phyloP scores from a whole-genome alignment of 495 filamentous ascomycete genomes.

The Tuber indicum region DNA sequence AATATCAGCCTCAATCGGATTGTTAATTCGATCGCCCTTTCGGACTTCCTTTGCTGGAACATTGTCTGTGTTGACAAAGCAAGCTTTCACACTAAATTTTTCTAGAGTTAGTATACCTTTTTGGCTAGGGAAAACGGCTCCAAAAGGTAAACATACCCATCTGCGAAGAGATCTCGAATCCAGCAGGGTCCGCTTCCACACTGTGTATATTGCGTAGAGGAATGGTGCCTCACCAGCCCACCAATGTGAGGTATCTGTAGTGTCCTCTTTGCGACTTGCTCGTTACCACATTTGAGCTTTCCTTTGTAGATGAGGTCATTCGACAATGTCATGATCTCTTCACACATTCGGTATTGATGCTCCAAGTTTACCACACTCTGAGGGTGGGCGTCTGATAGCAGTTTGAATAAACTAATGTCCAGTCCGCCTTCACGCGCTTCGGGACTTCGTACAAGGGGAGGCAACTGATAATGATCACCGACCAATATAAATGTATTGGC shows the following conservation, averaged over 20 bases:
- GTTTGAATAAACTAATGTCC: slow-evolving; percentile 87
- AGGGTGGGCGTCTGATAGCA: slow-evolving; percentile 82
- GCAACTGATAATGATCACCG: slow-evolving; percentile 92
- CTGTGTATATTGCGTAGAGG: slow-evolving; percentile 2
- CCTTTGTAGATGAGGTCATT: slow-evolving; percentile 91
- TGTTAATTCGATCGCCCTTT: slow-evolving; percentile 77
- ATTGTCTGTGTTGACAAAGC: slow-evolving; percentile 81
- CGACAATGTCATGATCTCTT: slow-evolving; percentile 88
- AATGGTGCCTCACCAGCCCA: slow-evolving; percentile 46
- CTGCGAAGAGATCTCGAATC: slow-evolving; percentile 66
- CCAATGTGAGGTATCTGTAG: slow-evolving; percentile 56
- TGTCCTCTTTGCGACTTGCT: slow-evolving; percentile 61
- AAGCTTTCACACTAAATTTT: slow-evolving; percentile 51
- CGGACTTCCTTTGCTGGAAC: slow-evolving; percentile 63
- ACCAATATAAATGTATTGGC: slow-evolving; percentile 91
- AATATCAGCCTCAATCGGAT: slow-evolving; percentile 69
- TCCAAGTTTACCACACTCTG: slow-evolving; percentile 80
- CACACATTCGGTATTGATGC: slow-evolving; percentile 96
- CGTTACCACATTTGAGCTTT: slow-evolving; percentile 78
- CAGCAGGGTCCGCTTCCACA: slow-evolving; percentile 55
- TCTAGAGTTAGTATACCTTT: slow-evolving; percentile 5
- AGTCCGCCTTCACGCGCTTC: slow-evolving; percentile 78
- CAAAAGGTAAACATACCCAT: slow-evolving; percentile 18
- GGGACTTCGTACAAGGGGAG: slow-evolving; percentile 87
- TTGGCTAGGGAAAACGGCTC: not conserved